Conservation (phyloP, 78 protist species). For the slime mould (Dictyostelium discoideum) region DNA sequence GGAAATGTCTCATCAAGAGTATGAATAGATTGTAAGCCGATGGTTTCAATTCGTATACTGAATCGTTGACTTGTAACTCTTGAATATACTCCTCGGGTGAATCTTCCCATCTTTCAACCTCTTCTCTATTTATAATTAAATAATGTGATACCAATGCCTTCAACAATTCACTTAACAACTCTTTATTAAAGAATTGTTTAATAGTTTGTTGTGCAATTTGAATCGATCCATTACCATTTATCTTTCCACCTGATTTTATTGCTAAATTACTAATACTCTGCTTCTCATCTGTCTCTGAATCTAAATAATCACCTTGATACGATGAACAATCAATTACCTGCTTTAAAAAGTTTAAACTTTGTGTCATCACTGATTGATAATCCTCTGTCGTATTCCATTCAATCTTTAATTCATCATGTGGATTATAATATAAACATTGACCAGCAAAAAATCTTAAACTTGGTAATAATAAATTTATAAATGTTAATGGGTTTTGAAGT, state of each 20-base stretch:
- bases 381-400: background rate
- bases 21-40: conserved; percentile 34
- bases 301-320: conserved; percentile 20
- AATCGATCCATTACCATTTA: background rate
- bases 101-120: conserved; percentile 22
- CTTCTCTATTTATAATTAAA: conserved; percentile 32
- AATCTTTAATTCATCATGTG: conserved; percentile 8
- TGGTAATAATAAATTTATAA: conserved; percentile 31
- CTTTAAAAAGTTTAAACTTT: conserved; percentile 16
- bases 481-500: conserved; percentile 33
- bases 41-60: background rate
- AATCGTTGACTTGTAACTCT: background rate
- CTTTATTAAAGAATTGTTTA: background rate
- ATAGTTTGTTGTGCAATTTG: conserved; percentile 17
- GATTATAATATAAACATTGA: conserved; percentile 20
- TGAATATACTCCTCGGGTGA: conserved; percentile 50
- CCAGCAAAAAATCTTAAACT: conserved; percentile 25
- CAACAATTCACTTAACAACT: background rate
- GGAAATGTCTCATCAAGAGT: conserved; percentile 61
- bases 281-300: conserved; percentile 32
- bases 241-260: background rate
- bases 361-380: background rate
- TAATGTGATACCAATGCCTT: conserved; percentile 56
- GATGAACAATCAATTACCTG: conserved; percentile 25
- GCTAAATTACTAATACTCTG: background rate